Evolutionary conservation across 257 asterid species (phyloP).

Genomic region (Datura wrightii): DNA sequence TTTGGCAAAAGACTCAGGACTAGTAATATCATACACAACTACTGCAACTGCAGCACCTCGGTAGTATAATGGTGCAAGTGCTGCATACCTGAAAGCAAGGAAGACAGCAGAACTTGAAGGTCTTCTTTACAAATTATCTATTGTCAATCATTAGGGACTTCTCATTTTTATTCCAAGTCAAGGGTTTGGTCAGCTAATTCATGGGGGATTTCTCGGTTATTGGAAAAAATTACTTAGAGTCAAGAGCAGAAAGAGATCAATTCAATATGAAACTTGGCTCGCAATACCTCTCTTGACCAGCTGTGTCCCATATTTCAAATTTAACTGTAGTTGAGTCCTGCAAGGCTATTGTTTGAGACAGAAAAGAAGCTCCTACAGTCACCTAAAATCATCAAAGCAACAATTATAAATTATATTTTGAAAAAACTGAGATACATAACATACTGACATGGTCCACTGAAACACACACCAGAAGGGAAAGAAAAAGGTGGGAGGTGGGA

Average conservation of each 20-base stretch:
- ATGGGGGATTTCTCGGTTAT: background rate
- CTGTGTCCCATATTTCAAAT: slow-evolving; percentile 99
- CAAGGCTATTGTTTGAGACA: slow-evolving; percentile 96
- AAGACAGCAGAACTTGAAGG: slow-evolving; percentile 21
- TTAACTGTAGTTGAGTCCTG: slow-evolving; percentile 96
- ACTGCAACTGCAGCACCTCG: slow-evolving; percentile 89
- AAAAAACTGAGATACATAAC: background rate
- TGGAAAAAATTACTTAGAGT: background rate
- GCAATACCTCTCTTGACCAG: slow-evolving; percentile 95
- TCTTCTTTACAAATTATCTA: slow-evolving; percentile 4
- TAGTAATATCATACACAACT: slow-evolving; percentile 85
- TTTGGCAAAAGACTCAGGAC: slow-evolving; percentile 83
- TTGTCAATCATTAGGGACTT: background rate
- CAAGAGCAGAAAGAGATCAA: background rate
- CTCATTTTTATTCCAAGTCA: background rate
- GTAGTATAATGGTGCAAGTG: slow-evolving; percentile 82
- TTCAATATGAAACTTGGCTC: background rate
- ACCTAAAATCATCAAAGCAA: slow-evolving; percentile 60
- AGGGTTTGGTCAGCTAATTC: slow-evolving; percentile 5
- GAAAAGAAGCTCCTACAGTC: slow-evolving; percentile 89
- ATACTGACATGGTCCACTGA: background rate
- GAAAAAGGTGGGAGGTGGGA: background rate
- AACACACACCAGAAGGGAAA: slow-evolving; percentile 6
- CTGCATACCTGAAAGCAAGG: slow-evolving; percentile 65
- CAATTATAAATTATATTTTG: background rate